phyloP scores from a whole-genome alignment of 208 protist genomes.

The Crithidia brevicula region DNA sequence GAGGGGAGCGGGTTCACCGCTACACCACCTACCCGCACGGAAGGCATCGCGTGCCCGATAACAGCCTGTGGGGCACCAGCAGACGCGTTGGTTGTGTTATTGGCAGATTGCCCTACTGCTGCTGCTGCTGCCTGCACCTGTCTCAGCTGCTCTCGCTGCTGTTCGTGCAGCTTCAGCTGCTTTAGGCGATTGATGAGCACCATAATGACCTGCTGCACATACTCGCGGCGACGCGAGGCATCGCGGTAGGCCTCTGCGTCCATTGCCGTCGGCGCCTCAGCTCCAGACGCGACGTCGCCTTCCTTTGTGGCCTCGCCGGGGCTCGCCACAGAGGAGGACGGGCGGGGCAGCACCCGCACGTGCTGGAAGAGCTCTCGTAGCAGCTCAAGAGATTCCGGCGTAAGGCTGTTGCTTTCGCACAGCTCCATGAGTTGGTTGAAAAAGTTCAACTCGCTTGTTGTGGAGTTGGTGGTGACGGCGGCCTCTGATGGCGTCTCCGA shows the following conservation, averaged over 20 bases:
- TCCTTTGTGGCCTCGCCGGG: background rate
- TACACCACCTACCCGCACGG: slow-evolving; percentile 13
- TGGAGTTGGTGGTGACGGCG: slow-evolving; percentile 7
- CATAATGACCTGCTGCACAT: slow-evolving; percentile 69
- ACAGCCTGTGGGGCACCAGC: slow-evolving; percentile 9
- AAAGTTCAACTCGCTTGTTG: slow-evolving; percentile 40
- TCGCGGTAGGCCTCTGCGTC: slow-evolving; percentile 31
- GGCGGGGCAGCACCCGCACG: slow-evolving; percentile 46
- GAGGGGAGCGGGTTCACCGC: slow-evolving; percentile 3
- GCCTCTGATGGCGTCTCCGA: slow-evolving; percentile 14
- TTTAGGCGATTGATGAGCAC: slow-evolving; percentile 61
- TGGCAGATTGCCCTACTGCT: background rate
- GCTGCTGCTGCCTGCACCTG: background rate
- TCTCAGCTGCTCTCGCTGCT: slow-evolving; percentile 24
- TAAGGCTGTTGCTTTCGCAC: slow-evolving; percentile 42
- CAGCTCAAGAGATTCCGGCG: slow-evolving; percentile 49
- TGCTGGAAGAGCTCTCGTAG: slow-evolving; percentile 62
- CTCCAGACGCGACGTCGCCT: background rate
- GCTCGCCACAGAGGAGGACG: background rate
- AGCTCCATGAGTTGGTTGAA: slow-evolving; percentile 46
- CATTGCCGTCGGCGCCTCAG: slow-evolving; percentile 2
- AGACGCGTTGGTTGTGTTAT: background rate
- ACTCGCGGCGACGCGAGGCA: slow-evolving; percentile 46
- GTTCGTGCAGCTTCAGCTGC: slow-evolving; percentile 56
- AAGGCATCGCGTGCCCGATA: slow-evolving; percentile 6